Conservation (phyloP, 495 filamentous ascomycete species). For the Penicillium herquei region DNA sequence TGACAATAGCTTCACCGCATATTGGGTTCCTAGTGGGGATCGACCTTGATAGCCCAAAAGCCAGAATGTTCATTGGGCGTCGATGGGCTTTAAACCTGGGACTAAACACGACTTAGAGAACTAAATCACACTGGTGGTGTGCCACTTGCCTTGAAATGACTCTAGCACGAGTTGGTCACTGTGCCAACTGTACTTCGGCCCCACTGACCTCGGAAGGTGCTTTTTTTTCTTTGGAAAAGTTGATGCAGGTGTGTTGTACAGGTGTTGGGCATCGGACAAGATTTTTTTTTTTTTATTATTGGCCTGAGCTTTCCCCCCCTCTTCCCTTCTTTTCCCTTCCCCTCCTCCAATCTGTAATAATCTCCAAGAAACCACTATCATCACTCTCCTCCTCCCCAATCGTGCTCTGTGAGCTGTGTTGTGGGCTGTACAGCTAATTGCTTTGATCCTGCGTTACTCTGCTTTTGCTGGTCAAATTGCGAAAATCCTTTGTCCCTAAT, state of each 20-base stretch:
- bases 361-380: conserved; percentile 1
- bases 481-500: conserved; percentile 14
- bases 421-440: conserved; percentile 17
- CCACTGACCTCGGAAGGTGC: conserved; percentile 7
- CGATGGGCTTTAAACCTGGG: neutral
- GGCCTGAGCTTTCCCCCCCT: conserved; percentile 3
- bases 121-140: neutral
- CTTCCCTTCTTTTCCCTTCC: conserved; percentile 7
- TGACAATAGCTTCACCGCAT: conserved; percentile 23
- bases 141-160: conserved; percentile 6
- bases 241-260: conserved; percentile 14
- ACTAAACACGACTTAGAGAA: neutral
- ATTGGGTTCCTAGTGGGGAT: conserved; percentile 18
- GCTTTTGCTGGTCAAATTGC: conserved; percentile 29
- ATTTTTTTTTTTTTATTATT: conserved; percentile 15
- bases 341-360: conserved; percentile 5
- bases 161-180: conserved; percentile 25
- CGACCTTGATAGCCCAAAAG: conserved; percentile 4
- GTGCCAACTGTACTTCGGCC: conserved; percentile 19
- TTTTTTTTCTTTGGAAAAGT: neutral
- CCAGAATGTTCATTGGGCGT: conserved; percentile 10
- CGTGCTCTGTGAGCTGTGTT: conserved; percentile 20
- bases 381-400: neutral
- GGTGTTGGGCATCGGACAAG: conserved; percentile 15
- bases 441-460: conserved; percentile 20